Conservation (phyloP, 495 filamentous ascomycete genomes). For the Tuber indicum region DNA sequence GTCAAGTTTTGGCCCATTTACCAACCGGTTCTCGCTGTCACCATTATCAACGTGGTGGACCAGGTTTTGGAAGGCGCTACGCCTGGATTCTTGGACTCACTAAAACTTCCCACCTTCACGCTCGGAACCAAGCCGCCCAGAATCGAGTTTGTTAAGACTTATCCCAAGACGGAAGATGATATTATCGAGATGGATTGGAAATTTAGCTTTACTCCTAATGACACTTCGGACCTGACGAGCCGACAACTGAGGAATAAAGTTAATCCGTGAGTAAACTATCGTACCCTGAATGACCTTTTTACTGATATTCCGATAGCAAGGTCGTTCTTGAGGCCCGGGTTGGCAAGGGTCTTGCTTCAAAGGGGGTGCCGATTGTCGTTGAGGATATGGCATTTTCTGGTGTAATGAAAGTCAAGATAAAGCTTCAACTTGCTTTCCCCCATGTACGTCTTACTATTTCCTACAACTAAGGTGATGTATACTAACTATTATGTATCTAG, state of each 20-base stretch:
- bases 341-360: conserved; percentile 90
- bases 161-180: conserved; percentile 91
- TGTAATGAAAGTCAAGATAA: conserved; percentile 92
- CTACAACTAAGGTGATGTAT: neutral
- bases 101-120: conserved; percentile 83
- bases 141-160: conserved; percentile 95
- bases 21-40: conserved; percentile 83
- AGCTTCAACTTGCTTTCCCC: conserved; percentile 90
- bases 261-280: conserved; percentile 55
- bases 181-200: conserved; percentile 99
- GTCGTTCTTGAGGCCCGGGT: conserved; percentile 87
- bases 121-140: conserved; percentile 91
- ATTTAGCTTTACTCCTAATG: conserved; percentile 97
- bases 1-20: conserved; percentile 99
- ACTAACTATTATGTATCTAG: conserved; percentile 14
- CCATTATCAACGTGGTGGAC: conserved; percentile 86
- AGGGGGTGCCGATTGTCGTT: conserved; percentile 94
- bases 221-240: conserved; percentile 81
- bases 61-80: conserved; percentile 88
- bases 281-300: neutral
- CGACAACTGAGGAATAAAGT: conserved; percentile 88
- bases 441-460: conserved; percentile 52
- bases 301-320: conserved; percentile 49
- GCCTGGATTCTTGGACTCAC: conserved; percentile 84
- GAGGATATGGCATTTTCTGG: conserved; percentile 94